phyloP scores from a whole-genome alignment of 2,329 filamentous ascomycete species.

The Fusarium aywerte region DNA sequence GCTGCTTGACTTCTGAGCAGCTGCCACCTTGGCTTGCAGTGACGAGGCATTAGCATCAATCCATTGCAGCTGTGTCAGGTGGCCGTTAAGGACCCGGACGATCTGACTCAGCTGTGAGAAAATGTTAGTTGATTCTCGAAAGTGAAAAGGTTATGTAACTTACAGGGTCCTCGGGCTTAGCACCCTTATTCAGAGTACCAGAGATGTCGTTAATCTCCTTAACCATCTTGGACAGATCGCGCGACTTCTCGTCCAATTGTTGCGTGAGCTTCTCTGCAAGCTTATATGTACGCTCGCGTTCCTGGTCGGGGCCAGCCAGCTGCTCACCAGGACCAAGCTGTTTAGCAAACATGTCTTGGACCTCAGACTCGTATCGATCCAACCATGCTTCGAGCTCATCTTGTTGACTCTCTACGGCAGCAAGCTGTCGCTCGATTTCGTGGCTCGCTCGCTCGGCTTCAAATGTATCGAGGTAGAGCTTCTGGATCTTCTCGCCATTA shows the following conservation, averaged over 20 bases:
- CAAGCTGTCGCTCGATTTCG: slow-evolving; percentile 92
- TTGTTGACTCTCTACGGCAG: slow-evolving; percentile 90
- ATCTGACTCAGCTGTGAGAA: slow-evolving; percentile 83
- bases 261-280: slow-evolving; percentile 92
- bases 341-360: slow-evolving; percentile 86
- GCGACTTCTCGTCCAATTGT: slow-evolving; percentile 91
- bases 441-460: slow-evolving; percentile 93
- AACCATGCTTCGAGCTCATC: slow-evolving; percentile 89
- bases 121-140: slow-evolving; percentile 40
- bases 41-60: slow-evolving; percentile 88
- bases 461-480: slow-evolving; percentile 89
- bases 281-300: slow-evolving; percentile 96
- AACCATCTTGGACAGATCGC: slow-evolving; percentile 94
- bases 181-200: slow-evolving; percentile 87
- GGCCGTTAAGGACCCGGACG: slow-evolving; percentile 92
- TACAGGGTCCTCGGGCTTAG: slow-evolving; percentile 88
- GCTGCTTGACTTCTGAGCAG: slow-evolving; percentile 82
- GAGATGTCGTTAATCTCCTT: slow-evolving; percentile 97
- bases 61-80: slow-evolving; percentile 90
- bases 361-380: slow-evolving; percentile 89
- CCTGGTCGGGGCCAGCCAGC: slow-evolving; percentile 89
- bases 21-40: slow-evolving; percentile 82
- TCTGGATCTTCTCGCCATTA: slow-evolving; percentile 94
- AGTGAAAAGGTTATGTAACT: slow-evolving; percentile 51
- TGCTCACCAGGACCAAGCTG: slow-evolving; percentile 80